Base-by-base conservation (phyloP, 75 land plant species). In the Gnetum montanum region DNA sequence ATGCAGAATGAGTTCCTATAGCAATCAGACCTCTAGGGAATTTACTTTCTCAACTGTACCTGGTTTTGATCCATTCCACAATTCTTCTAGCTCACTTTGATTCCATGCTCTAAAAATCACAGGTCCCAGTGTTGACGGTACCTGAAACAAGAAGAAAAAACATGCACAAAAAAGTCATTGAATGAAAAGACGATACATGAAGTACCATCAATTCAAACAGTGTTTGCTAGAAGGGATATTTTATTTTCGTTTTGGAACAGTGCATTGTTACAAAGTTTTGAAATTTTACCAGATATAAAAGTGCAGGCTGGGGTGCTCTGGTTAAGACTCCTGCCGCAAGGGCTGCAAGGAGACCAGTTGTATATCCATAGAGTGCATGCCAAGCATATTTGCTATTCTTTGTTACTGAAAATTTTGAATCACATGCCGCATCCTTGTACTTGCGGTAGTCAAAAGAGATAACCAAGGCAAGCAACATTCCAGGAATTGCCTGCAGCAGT, bases 401-500 rank as follows among this genome's bases (percentile, higher is more conserved):
- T 3, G 59, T 49, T 11, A 72, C 49, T 31, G 70, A 46, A 35
- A 58, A 22, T 38, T 89, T 74, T 25, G 53, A 31, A 15, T 72
- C 63, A 62, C 10, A 65, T 4, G 40, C 61, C 22, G 51, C 43
- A 34, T 85, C 87, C 67, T 72, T 76, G 46, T 54, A 67, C 50
- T 80, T 82, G 46, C 75, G 72, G 60, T 89, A 67, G 72, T 93
- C 98, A 69, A 85, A 90, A 43, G 76, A 89, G 25, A 90, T 78
- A 36, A 93, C 87, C 48, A 93, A 70, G 15, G 98, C 96, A 13
- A 93, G 34, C 60, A 93, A 82, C 98, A 93, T 93, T 22, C 84
- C 82, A 43, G 98, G 98, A 57, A 93, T 85, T 26, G 98, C 96
- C 98, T 93, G 80, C 62, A 82, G n/a, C n/a, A n/a, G n/a, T 48